phyloP scores from a whole-genome alignment of 192 early-diverging fungal species.

The Dispira parvispora region DNA sequence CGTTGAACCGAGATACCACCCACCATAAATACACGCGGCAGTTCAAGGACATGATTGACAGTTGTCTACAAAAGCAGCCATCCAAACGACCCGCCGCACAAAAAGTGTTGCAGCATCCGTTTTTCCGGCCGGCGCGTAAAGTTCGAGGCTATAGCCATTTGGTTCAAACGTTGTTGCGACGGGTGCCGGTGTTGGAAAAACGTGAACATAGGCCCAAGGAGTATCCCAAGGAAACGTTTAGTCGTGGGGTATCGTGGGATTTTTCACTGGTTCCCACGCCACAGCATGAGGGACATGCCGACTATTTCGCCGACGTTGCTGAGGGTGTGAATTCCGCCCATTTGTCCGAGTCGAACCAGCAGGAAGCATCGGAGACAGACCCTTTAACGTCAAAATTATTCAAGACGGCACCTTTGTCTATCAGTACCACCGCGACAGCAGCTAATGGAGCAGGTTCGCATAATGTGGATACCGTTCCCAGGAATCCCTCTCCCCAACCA shows the following conservation, averaged over 20 bases:
- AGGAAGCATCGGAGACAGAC: too few species aligned
- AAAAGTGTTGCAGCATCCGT: slow-evolving; percentile 28
- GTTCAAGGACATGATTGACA: slow-evolving; percentile 79
- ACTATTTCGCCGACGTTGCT: too few species aligned
- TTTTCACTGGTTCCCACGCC: slow-evolving; percentile 2
- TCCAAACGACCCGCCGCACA: slow-evolving; percentile 26
- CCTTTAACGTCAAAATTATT: not conserved
- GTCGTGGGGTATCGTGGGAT: slow-evolving; percentile 6
- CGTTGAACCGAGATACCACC: slow-evolving; percentile 55
- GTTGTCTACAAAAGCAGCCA: slow-evolving; percentile 65
- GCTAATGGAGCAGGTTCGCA: too few species aligned
- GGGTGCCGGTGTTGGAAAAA: not conserved
- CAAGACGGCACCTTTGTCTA: not conserved
- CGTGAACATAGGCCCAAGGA: not conserved
- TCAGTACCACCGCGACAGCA: too few species aligned
- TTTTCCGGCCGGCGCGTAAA: slow-evolving; percentile 24
- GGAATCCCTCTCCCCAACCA: too few species aligned
- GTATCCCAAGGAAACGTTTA: not conserved
- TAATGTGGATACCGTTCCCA: too few species aligned
- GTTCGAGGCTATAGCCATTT: not conserved
- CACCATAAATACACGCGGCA: slow-evolving; percentile 55
- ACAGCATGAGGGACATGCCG: not conserved
- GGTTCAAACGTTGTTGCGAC: not conserved
- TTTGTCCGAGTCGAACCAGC: too few species aligned
- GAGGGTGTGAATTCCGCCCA: too few species aligned